A percentile compares a stretch with the other conserved stretches of the same genome.
These are phyloP conservation scores for Bidens hawaiensis DNA, from an alignment of 140 eudicot species.

Conservation along the genomic window DNA sequence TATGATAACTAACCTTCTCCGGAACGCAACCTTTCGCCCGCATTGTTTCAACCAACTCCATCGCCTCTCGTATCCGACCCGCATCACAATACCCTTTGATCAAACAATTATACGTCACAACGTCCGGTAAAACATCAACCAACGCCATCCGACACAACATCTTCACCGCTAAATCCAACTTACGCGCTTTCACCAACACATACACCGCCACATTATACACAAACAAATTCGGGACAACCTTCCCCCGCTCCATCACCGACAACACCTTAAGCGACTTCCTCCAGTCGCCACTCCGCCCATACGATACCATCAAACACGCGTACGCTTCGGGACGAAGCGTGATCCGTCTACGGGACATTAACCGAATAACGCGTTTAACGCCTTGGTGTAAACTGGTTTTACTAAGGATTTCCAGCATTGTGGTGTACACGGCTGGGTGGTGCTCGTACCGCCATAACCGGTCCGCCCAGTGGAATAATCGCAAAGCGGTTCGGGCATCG, in stretches of 20 bases:
- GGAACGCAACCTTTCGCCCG: conserved; percentile 53
- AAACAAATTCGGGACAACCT: conserved; percentile 42
- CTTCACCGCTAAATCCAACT: conserved; percentile 61
- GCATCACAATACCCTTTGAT: conserved; percentile 83
- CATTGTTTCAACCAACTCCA: conserved; percentile 56
- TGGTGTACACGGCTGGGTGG: conserved; percentile 52
- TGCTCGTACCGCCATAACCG: conserved; percentile 84
- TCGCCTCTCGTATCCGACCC: conserved; percentile 49
- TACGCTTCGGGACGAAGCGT: conserved; percentile 40
- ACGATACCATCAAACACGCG: conserved; percentile 69
- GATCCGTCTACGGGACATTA: conserved; percentile 63
- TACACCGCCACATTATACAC: conserved; percentile 65
- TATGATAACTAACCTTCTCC: conserved; percentile 80
- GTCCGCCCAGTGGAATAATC: conserved; percentile 81
- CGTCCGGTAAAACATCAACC: conserved; percentile 62
- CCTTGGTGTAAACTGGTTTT: conserved; percentile 76
- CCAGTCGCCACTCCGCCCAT: conserved; percentile 65
- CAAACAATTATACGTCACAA: conserved; percentile 72
- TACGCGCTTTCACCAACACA: conserved; percentile 58
- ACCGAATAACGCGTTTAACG: conserved; percentile 59
- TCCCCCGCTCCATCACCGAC: conserved; percentile 56
- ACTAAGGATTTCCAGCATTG: conserved; percentile 72
- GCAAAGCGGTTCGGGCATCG: conserved; percentile 76
- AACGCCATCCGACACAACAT: conserved; percentile 59
- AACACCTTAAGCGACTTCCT: conserved; percentile 67